A percentile compares a stretch with the other conserved stretches of the same genome.
Evolutionary conservation across 163 green algal species (phyloP).

Genomic region (Coccomyxa subellipsoidea): DNA sequence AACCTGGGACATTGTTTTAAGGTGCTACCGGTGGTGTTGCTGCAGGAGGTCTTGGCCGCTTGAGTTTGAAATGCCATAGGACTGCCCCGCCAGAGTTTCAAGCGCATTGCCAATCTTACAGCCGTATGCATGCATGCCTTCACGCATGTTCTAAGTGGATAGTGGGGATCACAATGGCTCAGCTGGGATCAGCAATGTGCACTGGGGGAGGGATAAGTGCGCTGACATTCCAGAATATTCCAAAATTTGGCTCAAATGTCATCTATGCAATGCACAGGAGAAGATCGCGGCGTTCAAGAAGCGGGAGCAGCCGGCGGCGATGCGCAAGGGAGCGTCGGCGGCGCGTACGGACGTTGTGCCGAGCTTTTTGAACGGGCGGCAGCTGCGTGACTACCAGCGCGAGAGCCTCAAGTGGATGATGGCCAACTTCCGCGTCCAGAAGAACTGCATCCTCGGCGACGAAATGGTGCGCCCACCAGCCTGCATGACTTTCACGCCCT

Average conservation of each 20-base stretch:
- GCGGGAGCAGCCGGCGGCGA: not conserved
- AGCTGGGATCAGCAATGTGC: too few relatives aligned
- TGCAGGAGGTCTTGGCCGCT: too few relatives aligned
- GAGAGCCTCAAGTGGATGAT: slow-evolving; percentile 74
- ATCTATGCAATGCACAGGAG: not conserved
- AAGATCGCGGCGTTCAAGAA: not conserved
- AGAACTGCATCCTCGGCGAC: slow-evolving; percentile 85
- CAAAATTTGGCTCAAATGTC: not conserved
- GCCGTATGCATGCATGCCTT: too few relatives aligned
- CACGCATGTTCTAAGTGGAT: too few relatives aligned
- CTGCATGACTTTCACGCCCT: not conserved
- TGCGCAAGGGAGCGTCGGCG: not conserved
- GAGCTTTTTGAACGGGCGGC: slow-evolving; percentile 66
- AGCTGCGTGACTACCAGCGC: slow-evolving; percentile 87
- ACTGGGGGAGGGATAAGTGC: too few relatives aligned
- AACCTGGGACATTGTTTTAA: too few relatives aligned
- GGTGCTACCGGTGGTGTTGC: too few relatives aligned
- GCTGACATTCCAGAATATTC: too few relatives aligned
- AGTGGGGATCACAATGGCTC: too few relatives aligned
- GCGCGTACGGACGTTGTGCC: slow-evolving; percentile 35
- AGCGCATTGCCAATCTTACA: too few relatives aligned
- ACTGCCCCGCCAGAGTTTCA: too few relatives aligned
- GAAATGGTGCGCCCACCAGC: slow-evolving; percentile 54
- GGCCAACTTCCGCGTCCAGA: slow-evolving; percentile 51
- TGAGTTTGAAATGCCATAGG: too few relatives aligned